Evolutionary conservation across 176 grass and related monocot species (phyloP), one percentile per base, ranked within the genome.

Genomic region (Chrysopogon serrulatus): DNA sequence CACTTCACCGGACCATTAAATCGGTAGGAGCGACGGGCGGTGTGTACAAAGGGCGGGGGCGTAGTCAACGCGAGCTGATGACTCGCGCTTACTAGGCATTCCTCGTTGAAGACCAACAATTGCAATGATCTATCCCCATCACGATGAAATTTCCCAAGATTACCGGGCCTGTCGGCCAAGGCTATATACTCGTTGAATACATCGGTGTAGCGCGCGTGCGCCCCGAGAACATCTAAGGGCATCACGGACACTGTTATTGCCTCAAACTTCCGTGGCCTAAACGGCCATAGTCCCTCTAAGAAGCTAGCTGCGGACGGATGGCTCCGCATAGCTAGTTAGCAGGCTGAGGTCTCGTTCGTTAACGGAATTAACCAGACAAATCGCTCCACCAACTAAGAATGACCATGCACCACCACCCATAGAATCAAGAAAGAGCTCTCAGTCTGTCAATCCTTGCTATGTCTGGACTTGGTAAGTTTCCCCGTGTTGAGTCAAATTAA

Each of bases 41-140:
- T n/a, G n/a, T n/a, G n/a, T n/a, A n/a, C n/a, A n/a, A n/a, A n/a
- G n/a, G n/a, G n/a, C n/a, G n/a, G 34, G 68, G 39, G 21, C 31
- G 17, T 66, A 66, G 32, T 66, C 16, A 70, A 70, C 68, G 21
- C 8, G 39, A 43, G 39, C 6, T 71, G 68, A 71, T 71, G 24
- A 75, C 89, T 85, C 82, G 63, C 82, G 85, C 78, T 88, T 92
- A 92, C 82, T 89, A 92, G 90, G 90, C 74, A 92, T 92, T 92
- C 83, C 87, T 92, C 87, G 69, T 89, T 89, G 83, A 89, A 92
- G 87, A 92, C 81, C 85, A 93, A 90, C 78, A 93, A 86, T 93
- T 86, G 72, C 91, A 93, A 93, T 90, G 88, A 85, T 90, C 82
- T 88, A 86, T 93, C 88, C 85, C 85, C 85, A 93, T 85, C 88